Evolutionary conservation across 257 asterid species (phyloP).

Genomic region (Lantana camara): DNA sequence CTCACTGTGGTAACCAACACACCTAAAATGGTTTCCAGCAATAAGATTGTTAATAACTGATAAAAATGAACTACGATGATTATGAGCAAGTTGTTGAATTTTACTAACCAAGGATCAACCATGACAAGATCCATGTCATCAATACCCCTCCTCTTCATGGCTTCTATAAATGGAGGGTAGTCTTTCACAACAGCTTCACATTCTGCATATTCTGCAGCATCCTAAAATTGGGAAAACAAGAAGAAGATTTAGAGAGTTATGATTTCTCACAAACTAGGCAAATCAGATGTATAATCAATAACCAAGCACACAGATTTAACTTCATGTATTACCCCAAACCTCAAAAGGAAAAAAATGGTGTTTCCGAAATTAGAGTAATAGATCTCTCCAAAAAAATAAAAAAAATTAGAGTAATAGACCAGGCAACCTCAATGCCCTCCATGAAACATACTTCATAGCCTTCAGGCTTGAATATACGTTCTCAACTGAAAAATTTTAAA

Average conservation of each 20-base stretch:
- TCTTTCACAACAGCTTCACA: slow-evolving; percentile 81
- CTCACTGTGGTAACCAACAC: slow-evolving; percentile 60
- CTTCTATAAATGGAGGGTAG: slow-evolving; percentile 68
- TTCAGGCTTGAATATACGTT: background rate
- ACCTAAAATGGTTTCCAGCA: slow-evolving; percentile 32
- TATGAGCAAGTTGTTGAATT: background rate
- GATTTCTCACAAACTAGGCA: background rate
- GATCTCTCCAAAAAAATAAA: background rate
- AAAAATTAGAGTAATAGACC: background rate
- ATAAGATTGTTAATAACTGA: background rate
- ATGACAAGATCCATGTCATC: slow-evolving; percentile 80
- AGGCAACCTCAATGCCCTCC: background rate
- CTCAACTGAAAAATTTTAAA: background rate
- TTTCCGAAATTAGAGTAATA: no score
- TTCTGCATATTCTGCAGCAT: slow-evolving; percentile 82
- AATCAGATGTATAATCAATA: background rate
- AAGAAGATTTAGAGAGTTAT: background rate
- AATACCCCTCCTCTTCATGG: slow-evolving; percentile 80
- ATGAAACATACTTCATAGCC: background rate
- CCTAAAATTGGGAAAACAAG: slow-evolving; percentile 37
- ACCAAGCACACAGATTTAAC: background rate
- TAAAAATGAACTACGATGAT: background rate
- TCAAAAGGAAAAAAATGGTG: background rate
- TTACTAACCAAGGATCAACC: slow-evolving; percentile 77
- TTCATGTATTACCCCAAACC: background rate